These are phyloP conservation scores for Volutella citrinella DNA, from an alignment of 2,329 filamentous ascomycete genomes.

Conservation along the genomic window DNA sequence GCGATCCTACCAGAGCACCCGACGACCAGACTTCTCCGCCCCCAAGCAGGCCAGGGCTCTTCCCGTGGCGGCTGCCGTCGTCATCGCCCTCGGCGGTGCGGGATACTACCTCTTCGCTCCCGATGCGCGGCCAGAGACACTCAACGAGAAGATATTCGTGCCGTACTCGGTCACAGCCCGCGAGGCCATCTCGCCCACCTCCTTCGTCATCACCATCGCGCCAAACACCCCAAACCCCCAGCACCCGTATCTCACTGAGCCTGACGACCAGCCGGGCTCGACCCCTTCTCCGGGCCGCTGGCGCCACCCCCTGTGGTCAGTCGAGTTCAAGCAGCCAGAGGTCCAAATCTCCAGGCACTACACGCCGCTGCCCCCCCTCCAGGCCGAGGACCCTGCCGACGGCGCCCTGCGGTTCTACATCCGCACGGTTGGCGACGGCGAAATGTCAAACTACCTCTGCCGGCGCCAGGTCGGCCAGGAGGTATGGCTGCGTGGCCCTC, in stretches of 20 bases:
- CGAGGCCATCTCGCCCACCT: slow-evolving; percentile 62
- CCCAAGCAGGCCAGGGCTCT: no score
- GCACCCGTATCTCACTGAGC: slow-evolving; percentile 26
- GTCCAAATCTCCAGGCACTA: slow-evolving; percentile 90
- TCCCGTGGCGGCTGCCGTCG: no score
- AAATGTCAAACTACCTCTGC: slow-evolving; percentile 81
- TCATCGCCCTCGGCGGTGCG: slow-evolving; percentile 20
- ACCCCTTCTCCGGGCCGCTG: slow-evolving; percentile 20
- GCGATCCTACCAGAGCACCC: slow-evolving; percentile 6
- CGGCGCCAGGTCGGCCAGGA: slow-evolving; percentile 57
- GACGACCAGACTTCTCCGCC: slow-evolving; percentile 39
- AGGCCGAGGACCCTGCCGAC: slow-evolving; percentile 25
- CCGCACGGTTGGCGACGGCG: slow-evolving; percentile 73
- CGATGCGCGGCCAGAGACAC: slow-evolving; percentile 24
- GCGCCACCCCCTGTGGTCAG: slow-evolving; percentile 70
- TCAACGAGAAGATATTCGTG: slow-evolving; percentile 61
- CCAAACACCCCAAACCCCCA: slow-evolving; percentile 33
- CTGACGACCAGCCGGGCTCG: not conserved
- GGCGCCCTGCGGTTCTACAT: slow-evolving; percentile 69
- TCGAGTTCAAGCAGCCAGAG: slow-evolving; percentile 92
- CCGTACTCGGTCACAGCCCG: slow-evolving; percentile 63
- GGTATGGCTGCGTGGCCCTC: slow-evolving; percentile 77
- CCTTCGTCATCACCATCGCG: slow-evolving; percentile 65
- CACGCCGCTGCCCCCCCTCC: slow-evolving; percentile 70
- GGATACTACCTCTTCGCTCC: slow-evolving; percentile 26